Evolutionary conservation across 345 rosid species (phyloP), one percentile per base, ranked within the genome.

Genomic region (Corchorus capsularis): DNA sequence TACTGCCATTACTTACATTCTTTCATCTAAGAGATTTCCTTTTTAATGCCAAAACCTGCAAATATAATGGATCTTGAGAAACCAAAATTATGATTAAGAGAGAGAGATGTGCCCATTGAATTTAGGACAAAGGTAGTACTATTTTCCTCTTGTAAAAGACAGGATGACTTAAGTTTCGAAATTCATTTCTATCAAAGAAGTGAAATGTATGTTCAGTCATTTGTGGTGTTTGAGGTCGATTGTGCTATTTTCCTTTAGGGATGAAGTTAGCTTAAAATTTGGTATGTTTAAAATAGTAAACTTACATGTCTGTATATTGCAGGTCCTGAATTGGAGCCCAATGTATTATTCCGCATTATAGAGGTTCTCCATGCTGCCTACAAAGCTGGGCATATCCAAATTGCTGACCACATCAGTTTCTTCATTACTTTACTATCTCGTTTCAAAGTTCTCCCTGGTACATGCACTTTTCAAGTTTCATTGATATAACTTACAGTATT

Each of bases 361-460:
- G 96, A 93, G 75, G 78, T 87, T 84, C 80, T 93, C 82, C 90
- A 92, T 77, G 82, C 86, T 11, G 80, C 94, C 53, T 93, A 80
- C 56, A 79, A 57, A 74, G 90, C 83, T 84, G 96, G 97, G 73
- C 91, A 85, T 80, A 79, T 96, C 76, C 83, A 81, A 81, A 79
- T 89, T 76, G 82, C 88, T 64, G 92, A 93, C 77, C 82, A 87
- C 77, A 75, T 89, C 53, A 89, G 96, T 85, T 91, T 96, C 85
- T 78, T 90, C 67, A 65, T 86, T 81, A 91, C 89, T 68, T 78
- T 92, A 80, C 72, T 90, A 60, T 80, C 90, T n/a, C 81, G 84
- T 75, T 87, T 86, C 71, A 85, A 84, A 86, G 93, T 86, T 82
- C 64, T 59, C 75, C 84, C 90, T 79, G 93, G 97, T 93, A 87